A percentile compares a stretch with the other conserved stretches of the same genome.
Evolutionary conservation across 495 filamentous ascomycete genomes (phyloP).

Genomic region (Hypoxylon lenormandii): DNA sequence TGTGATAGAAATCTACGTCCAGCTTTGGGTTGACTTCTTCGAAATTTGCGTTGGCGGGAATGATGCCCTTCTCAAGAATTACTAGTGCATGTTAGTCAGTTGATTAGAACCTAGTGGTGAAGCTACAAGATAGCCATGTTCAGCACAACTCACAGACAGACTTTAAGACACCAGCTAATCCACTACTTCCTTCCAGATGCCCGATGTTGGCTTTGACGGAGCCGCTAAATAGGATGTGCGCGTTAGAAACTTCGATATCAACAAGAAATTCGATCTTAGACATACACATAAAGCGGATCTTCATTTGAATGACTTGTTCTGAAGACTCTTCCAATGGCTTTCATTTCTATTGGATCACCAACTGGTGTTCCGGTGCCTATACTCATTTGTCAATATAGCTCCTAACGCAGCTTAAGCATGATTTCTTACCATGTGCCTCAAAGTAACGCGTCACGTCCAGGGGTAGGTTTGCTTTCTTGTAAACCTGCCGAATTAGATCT

Average conservation of each 20-base stretch:
- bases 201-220: slow-evolving; percentile 69
- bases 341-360: slow-evolving; percentile 68
- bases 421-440: slow-evolving; percentile 56
- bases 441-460: slow-evolving; percentile 60
- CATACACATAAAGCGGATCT: slow-evolving; percentile 59
- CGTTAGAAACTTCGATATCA: neutral
- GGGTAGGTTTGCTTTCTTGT: slow-evolving; percentile 59
- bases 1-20: slow-evolving; percentile 45
- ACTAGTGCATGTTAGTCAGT: slow-evolving; percentile 35
- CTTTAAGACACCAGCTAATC: slow-evolving; percentile 67
- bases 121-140: slow-evolving; percentile 25
- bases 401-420: neutral
- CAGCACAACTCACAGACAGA: slow-evolving; percentile 59
- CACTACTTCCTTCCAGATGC: slow-evolving; percentile 65
- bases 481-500: slow-evolving; percentile 61
- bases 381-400: neutral
- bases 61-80: slow-evolving; percentile 64
- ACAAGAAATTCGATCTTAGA: neutral
- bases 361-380: slow-evolving; percentile 65
- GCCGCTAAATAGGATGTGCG: slow-evolving; percentile 46
- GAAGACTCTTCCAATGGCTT: slow-evolving; percentile 60
- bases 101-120: neutral
- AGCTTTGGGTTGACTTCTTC: slow-evolving; percentile 62
- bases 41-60: slow-evolving; percentile 59
- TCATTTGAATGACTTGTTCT: slow-evolving; percentile 38